Evolutionary conservation across 176 grass and related monocot species (phyloP).

Genomic region (Poa annua): DNA sequence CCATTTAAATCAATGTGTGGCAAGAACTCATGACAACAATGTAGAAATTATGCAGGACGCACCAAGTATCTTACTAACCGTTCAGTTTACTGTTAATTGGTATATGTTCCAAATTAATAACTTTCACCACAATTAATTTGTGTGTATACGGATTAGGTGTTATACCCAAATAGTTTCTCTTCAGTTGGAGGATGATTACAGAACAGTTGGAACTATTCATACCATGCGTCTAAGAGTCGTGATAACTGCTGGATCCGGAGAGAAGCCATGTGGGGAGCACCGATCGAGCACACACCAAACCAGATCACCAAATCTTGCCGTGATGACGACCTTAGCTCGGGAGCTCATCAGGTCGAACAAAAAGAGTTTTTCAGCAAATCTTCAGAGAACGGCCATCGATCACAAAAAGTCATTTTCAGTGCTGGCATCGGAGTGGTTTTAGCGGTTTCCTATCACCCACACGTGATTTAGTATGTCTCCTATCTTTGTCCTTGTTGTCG

Average conservation of each 20-base stretch:
- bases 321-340: conserved; percentile 43
- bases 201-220: conserved; percentile 11
- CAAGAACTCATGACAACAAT: background rate
- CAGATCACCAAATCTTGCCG: conserved; percentile 45
- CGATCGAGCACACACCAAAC: conserved; percentile 52
- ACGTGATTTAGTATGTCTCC: no score
- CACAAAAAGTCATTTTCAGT: no score
- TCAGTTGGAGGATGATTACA: background rate
- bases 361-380: conserved; percentile 21
- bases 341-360: conserved; percentile 17
- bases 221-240: conserved; percentile 8
- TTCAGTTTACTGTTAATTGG: background rate
- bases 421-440: no score
- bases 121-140: background rate
- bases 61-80: background rate
- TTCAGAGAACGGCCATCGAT: conserved; percentile 12
- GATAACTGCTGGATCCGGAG: conserved; percentile 14
- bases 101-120: background rate
- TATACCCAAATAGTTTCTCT: background rate
- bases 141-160: background rate
- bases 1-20: background rate
- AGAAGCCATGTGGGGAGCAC: conserved; percentile 64
- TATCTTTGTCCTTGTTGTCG: no score
- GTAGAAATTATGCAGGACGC: background rate
- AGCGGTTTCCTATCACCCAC: no score